These are phyloP conservation scores for Gracilaria gracilis DNA, from an alignment of 23 red algal species.

Conservation along the genomic window DNA sequence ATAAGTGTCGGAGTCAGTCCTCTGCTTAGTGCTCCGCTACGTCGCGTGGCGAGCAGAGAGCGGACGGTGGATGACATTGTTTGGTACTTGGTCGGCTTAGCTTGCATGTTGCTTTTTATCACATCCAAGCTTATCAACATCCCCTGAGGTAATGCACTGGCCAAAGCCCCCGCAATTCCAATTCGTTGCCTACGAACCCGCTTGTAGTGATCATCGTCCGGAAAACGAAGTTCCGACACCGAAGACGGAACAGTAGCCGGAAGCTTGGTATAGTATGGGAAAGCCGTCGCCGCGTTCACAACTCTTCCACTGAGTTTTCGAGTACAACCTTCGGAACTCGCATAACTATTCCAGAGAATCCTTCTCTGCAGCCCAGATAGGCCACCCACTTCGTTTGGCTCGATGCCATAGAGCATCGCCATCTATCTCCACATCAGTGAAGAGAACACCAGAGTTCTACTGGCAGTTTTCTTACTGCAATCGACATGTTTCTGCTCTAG, in stretches of 20 bases:
- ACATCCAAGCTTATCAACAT: background rate
- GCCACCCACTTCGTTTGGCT: background rate
- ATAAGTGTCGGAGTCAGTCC: constrained; percentile 11
- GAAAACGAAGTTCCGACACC: background rate
- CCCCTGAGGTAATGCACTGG: background rate
- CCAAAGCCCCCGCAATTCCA: background rate
- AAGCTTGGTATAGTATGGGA: background rate
- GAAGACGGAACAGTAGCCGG: background rate
- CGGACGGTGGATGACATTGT: background rate
- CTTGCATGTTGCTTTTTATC: constrained; percentile 15
- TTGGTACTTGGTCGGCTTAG: background rate
- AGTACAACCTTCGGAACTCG: background rate
- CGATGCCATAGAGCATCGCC: background rate
- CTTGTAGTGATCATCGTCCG: background rate
- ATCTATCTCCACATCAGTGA: background rate
- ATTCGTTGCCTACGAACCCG: background rate
- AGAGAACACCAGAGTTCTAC: background rate
- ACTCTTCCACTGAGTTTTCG: background rate
- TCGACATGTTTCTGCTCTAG: background rate
- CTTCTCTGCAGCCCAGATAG: background rate
- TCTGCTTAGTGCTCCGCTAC: background rate
- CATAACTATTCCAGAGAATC: background rate
- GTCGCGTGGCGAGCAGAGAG: background rate
- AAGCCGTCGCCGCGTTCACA: background rate
- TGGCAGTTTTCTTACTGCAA: background rate